Conservation (phyloP, 768 basidiomycete species). For the Auricularia cornea region DNA sequence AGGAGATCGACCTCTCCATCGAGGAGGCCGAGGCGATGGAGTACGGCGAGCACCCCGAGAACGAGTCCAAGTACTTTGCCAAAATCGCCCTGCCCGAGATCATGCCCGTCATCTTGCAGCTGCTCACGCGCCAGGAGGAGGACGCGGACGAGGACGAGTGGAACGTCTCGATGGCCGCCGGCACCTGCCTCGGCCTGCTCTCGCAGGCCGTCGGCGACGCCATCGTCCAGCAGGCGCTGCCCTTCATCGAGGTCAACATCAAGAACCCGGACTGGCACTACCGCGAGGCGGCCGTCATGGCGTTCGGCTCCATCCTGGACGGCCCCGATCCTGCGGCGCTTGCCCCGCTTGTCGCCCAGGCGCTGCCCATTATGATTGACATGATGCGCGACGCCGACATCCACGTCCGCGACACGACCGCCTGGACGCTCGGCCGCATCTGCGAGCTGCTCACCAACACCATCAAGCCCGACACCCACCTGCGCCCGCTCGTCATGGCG, state of each 20-base stretch:
- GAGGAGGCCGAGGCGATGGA: slow-evolving; percentile 91
- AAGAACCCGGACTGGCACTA: slow-evolving; percentile 86
- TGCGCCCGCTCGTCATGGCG: slow-evolving; percentile 74
- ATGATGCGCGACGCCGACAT: slow-evolving; percentile 86
- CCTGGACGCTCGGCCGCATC: slow-evolving; percentile 95
- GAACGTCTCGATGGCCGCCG: slow-evolving; percentile 97
- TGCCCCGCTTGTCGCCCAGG: slow-evolving; percentile 86
- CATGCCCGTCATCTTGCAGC: slow-evolving; percentile 79
- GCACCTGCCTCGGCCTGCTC: slow-evolving; percentile 80
- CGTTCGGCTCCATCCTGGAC: slow-evolving; percentile 95
- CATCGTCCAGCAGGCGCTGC: slow-evolving; percentile 88
- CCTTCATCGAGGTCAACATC: slow-evolving; percentile 97
- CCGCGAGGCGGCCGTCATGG: slow-evolving; percentile 97
- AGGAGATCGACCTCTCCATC: slow-evolving; percentile 86
- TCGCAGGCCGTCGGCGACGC: slow-evolving; percentile 85
- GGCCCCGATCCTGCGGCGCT: slow-evolving; percentile 87
- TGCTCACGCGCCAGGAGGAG: slow-evolving; percentile 90
- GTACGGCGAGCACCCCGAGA: slow-evolving; percentile 79
- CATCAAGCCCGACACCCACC: slow-evolving; percentile 84
- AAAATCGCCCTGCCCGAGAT: slow-evolving; percentile 93
- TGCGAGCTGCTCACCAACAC: slow-evolving; percentile 80
- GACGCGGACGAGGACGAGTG: slow-evolving; percentile 98
- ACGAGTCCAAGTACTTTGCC: slow-evolving; percentile 84
- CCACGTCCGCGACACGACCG: slow-evolving; percentile 93
- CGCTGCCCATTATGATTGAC: slow-evolving; percentile 84